Percentiles rank a stretch among this genome's conserved stretches.
Conservation (phyloP, 805 yeast species). For the Torulaspora microellipsoides region DNA sequence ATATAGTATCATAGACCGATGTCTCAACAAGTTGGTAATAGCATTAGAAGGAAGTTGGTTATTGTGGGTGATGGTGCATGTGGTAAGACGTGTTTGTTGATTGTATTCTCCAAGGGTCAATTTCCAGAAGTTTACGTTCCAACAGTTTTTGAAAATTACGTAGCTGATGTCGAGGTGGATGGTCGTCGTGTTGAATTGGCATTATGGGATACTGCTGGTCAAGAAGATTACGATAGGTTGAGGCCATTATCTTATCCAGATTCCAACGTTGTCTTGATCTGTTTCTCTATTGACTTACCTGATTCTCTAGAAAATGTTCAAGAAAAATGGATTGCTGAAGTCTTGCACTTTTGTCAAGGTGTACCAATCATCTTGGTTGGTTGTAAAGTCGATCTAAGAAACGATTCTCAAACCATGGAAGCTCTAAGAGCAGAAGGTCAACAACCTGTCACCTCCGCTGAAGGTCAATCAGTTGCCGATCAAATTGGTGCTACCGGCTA, state of each 20-base stretch:
- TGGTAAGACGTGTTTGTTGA: slow-evolving; percentile 90
- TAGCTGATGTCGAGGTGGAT: slow-evolving; percentile 89
- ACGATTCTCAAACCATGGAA: slow-evolving; percentile 73
- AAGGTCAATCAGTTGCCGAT: slow-evolving; percentile 83
- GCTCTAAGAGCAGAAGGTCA: slow-evolving; percentile 68
- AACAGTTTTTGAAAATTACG: slow-evolving; percentile 95
- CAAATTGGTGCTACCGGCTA: slow-evolving; percentile 84
- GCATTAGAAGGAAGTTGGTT: slow-evolving; percentile 71
- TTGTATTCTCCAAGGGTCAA: slow-evolving; percentile 79
- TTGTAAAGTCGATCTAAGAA: slow-evolving; percentile 84
- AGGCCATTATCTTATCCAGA: slow-evolving; percentile 91
- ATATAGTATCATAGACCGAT: slow-evolving; percentile 7
- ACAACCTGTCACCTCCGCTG: slow-evolving; percentile 74
- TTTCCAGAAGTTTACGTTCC: slow-evolving; percentile 95
- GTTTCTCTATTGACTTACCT: slow-evolving; percentile 87
- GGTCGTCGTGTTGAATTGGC: slow-evolving; percentile 92
- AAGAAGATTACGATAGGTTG: slow-evolving; percentile 93
- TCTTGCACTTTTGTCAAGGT: slow-evolving; percentile 88
- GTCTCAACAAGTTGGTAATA: slow-evolving; percentile 33
- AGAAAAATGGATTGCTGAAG: slow-evolving; percentile 95
- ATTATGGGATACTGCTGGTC: slow-evolving; percentile 98
- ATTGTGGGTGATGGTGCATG: slow-evolving; percentile 98
- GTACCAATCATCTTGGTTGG: slow-evolving; percentile 91
- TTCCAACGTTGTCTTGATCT: slow-evolving; percentile 83
- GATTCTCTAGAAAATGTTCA: slow-evolving; percentile 91